Conservation (phyloP, 1,284 basidiomycete genomes). For the Cryptococcus neoformans region DNA sequence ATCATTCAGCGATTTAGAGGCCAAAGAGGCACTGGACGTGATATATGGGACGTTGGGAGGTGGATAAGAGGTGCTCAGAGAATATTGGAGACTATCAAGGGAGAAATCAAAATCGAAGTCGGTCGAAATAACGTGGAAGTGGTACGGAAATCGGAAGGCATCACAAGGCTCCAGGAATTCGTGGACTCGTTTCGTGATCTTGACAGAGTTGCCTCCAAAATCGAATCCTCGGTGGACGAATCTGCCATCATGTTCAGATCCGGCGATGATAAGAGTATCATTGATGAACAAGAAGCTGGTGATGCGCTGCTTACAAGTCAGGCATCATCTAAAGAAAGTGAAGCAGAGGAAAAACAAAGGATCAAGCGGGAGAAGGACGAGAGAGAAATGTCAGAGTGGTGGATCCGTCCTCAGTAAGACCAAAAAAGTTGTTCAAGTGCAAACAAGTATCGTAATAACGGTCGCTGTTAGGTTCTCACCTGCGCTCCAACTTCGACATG, state of each 20-base stretch:
- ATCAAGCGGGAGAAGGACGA: constrained; percentile 25
- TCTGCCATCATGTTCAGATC: constrained; percentile 20
- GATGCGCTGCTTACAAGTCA: constrained; percentile 15
- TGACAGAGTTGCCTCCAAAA: constrained; percentile 58
- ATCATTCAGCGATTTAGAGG: constrained; percentile 75
- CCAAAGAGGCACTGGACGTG: constrained; percentile 63
- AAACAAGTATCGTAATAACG: background rate
- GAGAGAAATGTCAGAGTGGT: constrained; percentile 52
- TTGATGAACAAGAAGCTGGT: constrained; percentile 17
- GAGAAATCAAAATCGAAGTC: constrained; percentile 54
- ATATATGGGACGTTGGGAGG: constrained; percentile 40
- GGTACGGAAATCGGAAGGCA: constrained; percentile 10
- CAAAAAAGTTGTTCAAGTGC: background rate
- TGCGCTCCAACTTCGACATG: constrained; percentile 59
- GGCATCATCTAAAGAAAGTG: constrained; percentile 4
- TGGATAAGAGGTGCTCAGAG: constrained; percentile 34
- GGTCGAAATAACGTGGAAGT: background rate
- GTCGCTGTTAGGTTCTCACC: constrained; percentile 61
- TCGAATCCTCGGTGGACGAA: constrained; percentile 59
- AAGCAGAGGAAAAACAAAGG: constrained; percentile 17
- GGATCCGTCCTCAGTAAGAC: constrained; percentile 68
- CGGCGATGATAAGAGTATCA: constrained; percentile 29
- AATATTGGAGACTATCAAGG: constrained; percentile 26
- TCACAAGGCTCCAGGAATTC: constrained; percentile 50
- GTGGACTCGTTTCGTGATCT: constrained; percentile 60